Conservation (phyloP, 164 flowering plant genomes). For the Vitis rotundifolia region DNA sequence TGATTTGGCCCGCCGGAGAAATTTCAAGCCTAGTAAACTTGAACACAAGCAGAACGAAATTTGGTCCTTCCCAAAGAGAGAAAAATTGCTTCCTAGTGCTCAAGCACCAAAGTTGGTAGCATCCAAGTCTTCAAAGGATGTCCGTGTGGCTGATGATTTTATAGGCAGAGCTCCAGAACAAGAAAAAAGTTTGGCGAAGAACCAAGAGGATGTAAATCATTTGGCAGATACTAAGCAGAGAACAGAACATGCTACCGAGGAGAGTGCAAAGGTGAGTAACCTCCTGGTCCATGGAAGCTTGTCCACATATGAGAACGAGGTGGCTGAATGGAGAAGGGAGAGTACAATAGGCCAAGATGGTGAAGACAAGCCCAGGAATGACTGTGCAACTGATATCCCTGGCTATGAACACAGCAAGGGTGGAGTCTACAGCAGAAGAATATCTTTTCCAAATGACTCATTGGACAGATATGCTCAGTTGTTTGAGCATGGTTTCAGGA, state of each 20-base stretch:
- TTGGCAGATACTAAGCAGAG: constrained; percentile 21
- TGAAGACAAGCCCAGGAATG: not conserved
- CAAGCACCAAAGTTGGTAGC: constrained; percentile 5
- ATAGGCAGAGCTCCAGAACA: constrained; percentile 1
- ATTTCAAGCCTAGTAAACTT: constrained; percentile 20
- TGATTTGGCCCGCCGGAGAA: constrained; percentile 1
- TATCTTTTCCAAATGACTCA: constrained; percentile 30
- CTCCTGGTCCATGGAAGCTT: not conserved
- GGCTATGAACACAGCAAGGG: constrained; percentile 6
- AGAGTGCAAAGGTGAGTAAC: constrained; percentile 12
- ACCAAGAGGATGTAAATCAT: constrained; percentile 15
- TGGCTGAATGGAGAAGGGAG: not conserved
- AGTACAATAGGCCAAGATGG: not conserved
- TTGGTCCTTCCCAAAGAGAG: constrained; percentile 26
- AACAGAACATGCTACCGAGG: constrained; percentile 19
- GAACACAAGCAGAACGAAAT: constrained; percentile 41
- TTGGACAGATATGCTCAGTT: constrained; percentile 29
- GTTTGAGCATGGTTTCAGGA: constrained; percentile 19
- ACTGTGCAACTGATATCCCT: not conserved
- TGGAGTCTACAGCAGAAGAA: constrained; percentile 10
- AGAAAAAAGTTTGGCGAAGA: constrained; percentile 13
- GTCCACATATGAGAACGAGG: constrained; percentile 8
- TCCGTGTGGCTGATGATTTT: not conserved
- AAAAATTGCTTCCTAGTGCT: not conserved
- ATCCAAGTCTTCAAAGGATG: constrained; percentile 10